These are phyloP conservation scores for Hypoxylon sp. DNA, from an alignment of 2,329 filamentous ascomycete genomes.

Conservation along the genomic window DNA sequence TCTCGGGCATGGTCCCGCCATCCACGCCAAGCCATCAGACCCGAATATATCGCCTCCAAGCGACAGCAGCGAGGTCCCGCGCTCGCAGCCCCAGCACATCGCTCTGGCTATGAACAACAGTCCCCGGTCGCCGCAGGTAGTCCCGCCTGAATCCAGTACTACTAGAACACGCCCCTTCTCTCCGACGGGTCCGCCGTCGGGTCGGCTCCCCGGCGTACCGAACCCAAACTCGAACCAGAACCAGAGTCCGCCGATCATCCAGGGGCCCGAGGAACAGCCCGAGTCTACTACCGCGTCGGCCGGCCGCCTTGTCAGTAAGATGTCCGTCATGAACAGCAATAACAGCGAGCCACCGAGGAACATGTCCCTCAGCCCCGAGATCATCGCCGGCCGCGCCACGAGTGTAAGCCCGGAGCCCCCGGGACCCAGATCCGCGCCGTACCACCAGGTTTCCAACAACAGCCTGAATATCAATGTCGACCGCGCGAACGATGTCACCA, in stretches of 20 bases:
- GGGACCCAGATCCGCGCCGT: slow-evolving; percentile 23
- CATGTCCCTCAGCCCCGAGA: slow-evolving; percentile 42
- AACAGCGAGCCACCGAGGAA: slow-evolving; percentile 23
- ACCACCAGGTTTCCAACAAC: slow-evolving; percentile 45
- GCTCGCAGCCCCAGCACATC: slow-evolving; percentile 41
- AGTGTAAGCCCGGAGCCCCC: slow-evolving; percentile 47
- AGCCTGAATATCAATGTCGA: slow-evolving; percentile 47
- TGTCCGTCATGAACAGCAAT: slow-evolving; percentile 23
- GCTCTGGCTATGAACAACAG: slow-evolving; percentile 37
- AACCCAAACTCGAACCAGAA: not conserved
- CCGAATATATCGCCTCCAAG: slow-evolving; percentile 36
- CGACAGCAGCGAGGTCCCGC: slow-evolving; percentile 21
- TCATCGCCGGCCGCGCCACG: slow-evolving; percentile 34
- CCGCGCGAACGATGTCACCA: slow-evolving; percentile 41
- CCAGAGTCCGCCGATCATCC: not conserved
- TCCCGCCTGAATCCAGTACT: slow-evolving; percentile 21
- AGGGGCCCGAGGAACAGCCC: slow-evolving; percentile 8
- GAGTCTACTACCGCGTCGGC: slow-evolving; percentile 20
- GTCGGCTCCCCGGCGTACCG: slow-evolving; percentile 9
- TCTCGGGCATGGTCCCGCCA: slow-evolving; percentile 10
- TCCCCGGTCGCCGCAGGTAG: slow-evolving; percentile 8
- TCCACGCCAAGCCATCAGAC: slow-evolving; percentile 21
- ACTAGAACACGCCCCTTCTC: slow-evolving; percentile 12
- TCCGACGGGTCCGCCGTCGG: not conserved
- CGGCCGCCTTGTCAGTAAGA: slow-evolving; percentile 43